Evolutionary conservation across 257 asterid species (phyloP), one percentile per base, ranked within the genome.

Genomic region (Jasminum sambac): DNA sequence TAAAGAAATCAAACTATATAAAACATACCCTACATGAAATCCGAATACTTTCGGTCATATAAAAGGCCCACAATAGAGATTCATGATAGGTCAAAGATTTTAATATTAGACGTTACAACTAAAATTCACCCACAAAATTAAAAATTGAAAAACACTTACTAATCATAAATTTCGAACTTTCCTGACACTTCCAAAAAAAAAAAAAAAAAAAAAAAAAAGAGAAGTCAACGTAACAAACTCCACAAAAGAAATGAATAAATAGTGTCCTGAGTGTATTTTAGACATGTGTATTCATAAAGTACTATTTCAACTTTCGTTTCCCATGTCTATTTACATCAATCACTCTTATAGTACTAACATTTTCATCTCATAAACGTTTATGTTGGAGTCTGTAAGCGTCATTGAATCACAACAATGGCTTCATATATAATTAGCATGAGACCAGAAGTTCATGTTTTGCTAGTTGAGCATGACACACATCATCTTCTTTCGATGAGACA

Each of bases 101-200:
- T 55, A 55, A 55, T 55, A 30, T 11, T 8, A 55, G 8, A 55
- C 62, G 62, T 55, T 55, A 55, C 62, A 55, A 55, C 6, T 55
- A 8, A 46, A 46, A 50, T 24, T 8, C 24, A 23, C 10, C 34
- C 4, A 21, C 62, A 52, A 12, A 52, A 52, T 52, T 52, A 52
- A 55, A 52, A 17, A 26, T 19, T 52, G 26, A 52, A 17, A 52
- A 52, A 19, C 26, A 52, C 10, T 19, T 7, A 17, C 19, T 52
- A 6, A 13, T 52, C 30, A 52, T 52, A 52, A 55, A 55, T 16
- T 19, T 21, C 4, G 11, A 55, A 19, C 36, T 23, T 21, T 55
- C 10, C 23, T 0, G 34, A 55, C 34, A 52, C 36, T n/a, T n/a
- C n/a, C n/a, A n/a, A n/a, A n/a, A n/a, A n/a, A n/a, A n/a, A n/a